Conservation (phyloP, 2,329 filamentous ascomycete genomes). For the Neoscytalidium dimidiatum region DNA sequence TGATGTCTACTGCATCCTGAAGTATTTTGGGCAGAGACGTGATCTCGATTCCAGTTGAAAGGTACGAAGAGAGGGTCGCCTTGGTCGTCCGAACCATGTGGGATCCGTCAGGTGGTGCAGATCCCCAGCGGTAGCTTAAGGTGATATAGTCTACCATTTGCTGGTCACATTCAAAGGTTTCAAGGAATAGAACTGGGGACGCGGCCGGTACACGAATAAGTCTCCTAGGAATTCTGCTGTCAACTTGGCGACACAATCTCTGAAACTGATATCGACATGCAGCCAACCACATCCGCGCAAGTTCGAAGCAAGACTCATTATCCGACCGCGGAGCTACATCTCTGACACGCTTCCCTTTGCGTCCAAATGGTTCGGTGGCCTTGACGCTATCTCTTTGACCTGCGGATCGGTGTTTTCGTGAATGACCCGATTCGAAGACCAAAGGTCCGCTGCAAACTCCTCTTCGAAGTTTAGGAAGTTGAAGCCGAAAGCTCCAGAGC, state of each 20-base stretch:
- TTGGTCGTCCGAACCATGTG: not conserved
- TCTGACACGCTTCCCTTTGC: not conserved
- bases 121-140: not conserved
- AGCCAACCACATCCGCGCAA: not conserved
- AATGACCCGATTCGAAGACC: not conserved
- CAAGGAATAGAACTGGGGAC: not conserved
- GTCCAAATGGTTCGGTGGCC: not conserved
- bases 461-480: not conserved
- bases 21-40: not conserved
- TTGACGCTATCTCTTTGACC: not conserved
- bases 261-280: not conserved
- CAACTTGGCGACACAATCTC: not conserved
- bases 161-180: not conserved
- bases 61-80: not conserved
- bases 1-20: not conserved
- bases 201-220: not conserved
- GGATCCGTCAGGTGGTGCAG: not conserved
- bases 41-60: not conserved
- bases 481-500: not conserved
- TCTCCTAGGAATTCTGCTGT: not conserved
- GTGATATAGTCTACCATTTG: not conserved
- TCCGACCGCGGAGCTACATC: not conserved
- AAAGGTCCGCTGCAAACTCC: not conserved
- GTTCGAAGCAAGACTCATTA: not conserved
- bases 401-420: not conserved